phyloP scores from a whole-genome alignment of 108 stramenopile species.

The Asterionellopsis glacialis region DNA sequence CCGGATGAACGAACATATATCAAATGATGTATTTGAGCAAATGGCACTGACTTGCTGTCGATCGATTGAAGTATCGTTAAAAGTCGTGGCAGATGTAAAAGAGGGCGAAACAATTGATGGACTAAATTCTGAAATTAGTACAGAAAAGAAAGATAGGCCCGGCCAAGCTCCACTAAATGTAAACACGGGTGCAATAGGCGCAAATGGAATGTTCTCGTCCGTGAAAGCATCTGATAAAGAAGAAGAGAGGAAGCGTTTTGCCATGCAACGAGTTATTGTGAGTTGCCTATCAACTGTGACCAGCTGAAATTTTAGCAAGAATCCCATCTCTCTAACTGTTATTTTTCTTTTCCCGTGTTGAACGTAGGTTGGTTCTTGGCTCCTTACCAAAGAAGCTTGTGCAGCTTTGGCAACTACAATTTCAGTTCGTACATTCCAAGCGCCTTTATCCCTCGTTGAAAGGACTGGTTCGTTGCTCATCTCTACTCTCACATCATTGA shows the following conservation, averaged over 20 bases:
- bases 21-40: background rate
- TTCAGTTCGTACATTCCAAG: background rate
- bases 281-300: background rate
- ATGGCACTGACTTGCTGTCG: conserved; percentile 18
- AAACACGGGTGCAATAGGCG: conserved; percentile 67
- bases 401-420: conserved; percentile 24
- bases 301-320: background rate
- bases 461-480: conserved; percentile 37
- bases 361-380: conserved; percentile 45
- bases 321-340: background rate
- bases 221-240: conserved; percentile 19
- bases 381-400: conserved; percentile 61
- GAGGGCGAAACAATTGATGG: conserved; percentile 43
- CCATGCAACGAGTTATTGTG: conserved; percentile 47
- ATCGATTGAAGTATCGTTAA: conserved; percentile 46
- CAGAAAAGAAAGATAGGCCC: too few relatives aligned
- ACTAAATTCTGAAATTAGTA: conserved; percentile 4
- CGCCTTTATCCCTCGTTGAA: conserved; percentile 13
- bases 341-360: conserved; percentile 5
- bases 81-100: conserved; percentile 52
- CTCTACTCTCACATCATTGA: conserved; percentile 48
- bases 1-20: too few relatives aligned
- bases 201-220: conserved; percentile 54
- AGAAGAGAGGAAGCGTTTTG: conserved; percentile 22
- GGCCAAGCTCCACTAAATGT: conserved; percentile 38